Evolutionary conservation across 306 rosid genomes (phyloP).

Genomic region (Trifolium dubium): DNA sequence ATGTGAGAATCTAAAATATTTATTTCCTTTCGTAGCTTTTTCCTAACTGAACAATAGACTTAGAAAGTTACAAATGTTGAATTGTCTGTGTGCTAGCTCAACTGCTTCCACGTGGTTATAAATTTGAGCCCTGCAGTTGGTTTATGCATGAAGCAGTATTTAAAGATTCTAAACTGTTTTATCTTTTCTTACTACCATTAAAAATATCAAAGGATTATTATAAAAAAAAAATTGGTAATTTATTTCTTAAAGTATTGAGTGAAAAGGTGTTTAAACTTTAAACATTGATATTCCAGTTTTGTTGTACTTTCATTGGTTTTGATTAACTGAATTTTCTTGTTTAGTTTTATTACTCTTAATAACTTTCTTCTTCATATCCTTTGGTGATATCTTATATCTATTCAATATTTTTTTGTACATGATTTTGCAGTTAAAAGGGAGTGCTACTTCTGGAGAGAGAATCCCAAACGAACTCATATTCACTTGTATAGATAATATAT

Average conservation of each 20-base stretch:
- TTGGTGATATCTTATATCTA: constrained; percentile 20
- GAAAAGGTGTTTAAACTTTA: constrained; percentile 24
- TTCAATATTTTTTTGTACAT: constrained; percentile 37
- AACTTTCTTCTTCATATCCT: constrained; percentile 21
- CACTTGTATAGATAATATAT: constrained; percentile 65
- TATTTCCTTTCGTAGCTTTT: constrained; percentile 33
- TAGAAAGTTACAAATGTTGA: constrained; percentile 25
- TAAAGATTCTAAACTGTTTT: constrained; percentile 17
- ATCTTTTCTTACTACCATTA: background rate
- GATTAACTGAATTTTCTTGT: constrained; percentile 27
- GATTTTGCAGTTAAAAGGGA: constrained; percentile 62
- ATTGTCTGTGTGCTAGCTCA: constrained; percentile 13
- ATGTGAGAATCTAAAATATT: constrained; percentile 64
- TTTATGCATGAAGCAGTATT: constrained; percentile 6
- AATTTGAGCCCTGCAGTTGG: constrained; percentile 25
- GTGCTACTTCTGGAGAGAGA: constrained; percentile 44
- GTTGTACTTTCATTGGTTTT: constrained; percentile 30
- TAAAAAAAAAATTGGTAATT: constrained; percentile 24
- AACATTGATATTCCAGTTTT: constrained; percentile 34
- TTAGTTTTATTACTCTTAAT: constrained; percentile 20
- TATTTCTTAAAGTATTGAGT: background rate
- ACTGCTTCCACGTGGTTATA: constrained; percentile 18
- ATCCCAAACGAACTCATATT: constrained; percentile 54
- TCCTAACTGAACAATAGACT: constrained; percentile 9
- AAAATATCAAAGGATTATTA: constrained; percentile 17